Base-by-base conservation (phyloP, 306 rosid species). In the Medicago lupulina region DNA sequence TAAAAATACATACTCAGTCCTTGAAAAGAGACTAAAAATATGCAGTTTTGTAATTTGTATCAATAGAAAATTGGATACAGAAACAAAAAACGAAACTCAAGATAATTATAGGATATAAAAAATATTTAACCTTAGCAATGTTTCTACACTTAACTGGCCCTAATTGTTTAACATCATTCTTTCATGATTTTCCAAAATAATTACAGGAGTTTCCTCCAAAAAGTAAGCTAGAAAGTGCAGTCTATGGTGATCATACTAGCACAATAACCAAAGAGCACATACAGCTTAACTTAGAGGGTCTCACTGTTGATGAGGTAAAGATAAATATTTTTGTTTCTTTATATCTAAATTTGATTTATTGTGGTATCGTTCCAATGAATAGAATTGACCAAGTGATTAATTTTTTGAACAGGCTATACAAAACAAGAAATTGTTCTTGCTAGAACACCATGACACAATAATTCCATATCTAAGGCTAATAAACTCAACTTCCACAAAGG, bases 371-470 rank as follows among this genome's bases (percentile, higher is more conserved):
- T 55, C 28, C 25, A 14, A 16, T 70, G 10, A 8, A 68, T 0
- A 15, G 11, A 39, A 14, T 3, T 59, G 25, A 67, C 41, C 12
- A 46, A 19, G 14, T 19, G 3, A 65, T 4, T 72, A n/a, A 50
- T 15, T 36, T 25, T 41, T 50, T 49, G 17, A 21, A 55, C 76
- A 93, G 97, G 98, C 91, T 58, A 65, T 90, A 19, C 8, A 18
- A 14, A 34, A 25, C 8, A 74, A 78, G 21, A 85, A 47, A 39
- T 10, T 93, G 15, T 93, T 80, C 87, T 79, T 86, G 67, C 49
- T 91, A 40, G 92, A 93, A 76, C 88, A 93, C 79, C 91, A 89
- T 63, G 98, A 93, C 28, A 3, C 86, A 3, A 13, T 88, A 10
- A 81, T 93, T 83, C 92, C 88, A 2, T 93, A 70, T 74, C 53